Percentiles rank a stretch among this genome's conserved stretches.
These are phyloP conservation scores for Diaporthe nobilis DNA, from an alignment of 2,329 filamentous ascomycete genomes.

Conservation along the genomic window DNA sequence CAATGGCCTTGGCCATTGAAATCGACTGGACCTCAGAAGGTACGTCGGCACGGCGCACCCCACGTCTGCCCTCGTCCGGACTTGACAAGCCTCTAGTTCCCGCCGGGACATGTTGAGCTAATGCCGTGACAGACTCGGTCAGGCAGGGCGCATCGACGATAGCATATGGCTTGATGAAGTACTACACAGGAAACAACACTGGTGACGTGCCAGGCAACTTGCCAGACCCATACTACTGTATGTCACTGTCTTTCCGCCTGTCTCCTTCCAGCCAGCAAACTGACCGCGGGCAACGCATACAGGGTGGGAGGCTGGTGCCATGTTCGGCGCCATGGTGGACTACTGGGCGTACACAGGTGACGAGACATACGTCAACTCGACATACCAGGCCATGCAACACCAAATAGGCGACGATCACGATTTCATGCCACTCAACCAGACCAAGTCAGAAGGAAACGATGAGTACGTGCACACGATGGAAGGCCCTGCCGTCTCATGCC, in stretches of 20 bases:
- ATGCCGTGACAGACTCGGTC: conserved; percentile 40
- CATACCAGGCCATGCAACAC: conserved; percentile 65
- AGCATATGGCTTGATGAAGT: conserved; percentile 43
- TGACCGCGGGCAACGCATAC: conserved; percentile 58
- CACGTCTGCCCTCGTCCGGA: background rate
- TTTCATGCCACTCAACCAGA: conserved; percentile 70
- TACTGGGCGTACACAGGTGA: conserved; percentile 76
- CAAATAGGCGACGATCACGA: conserved; percentile 67
- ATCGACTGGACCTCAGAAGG: conserved; percentile 42
- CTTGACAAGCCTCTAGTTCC: conserved; percentile 9
- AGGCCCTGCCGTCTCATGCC: background rate
- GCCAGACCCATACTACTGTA: conserved; percentile 59
- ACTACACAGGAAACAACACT: conserved; percentile 44
- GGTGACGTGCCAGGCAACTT: conserved; percentile 43
- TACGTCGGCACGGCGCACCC: conserved; percentile 19
- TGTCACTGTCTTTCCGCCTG: conserved; percentile 53
- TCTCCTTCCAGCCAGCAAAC: conserved; percentile 53
- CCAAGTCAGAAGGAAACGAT: conserved; percentile 72
- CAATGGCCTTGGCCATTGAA: conserved; percentile 43
- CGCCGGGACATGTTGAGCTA: conserved; percentile 16
- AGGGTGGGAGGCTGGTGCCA: conserved; percentile 78
- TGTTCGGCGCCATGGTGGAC: conserved; percentile 75
- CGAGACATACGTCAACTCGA: conserved; percentile 67
- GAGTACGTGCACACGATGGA: conserved; percentile 62
- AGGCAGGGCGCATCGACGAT: conserved; percentile 41